Evolutionary conservation across 495 filamentous ascomycete genomes (phyloP), one percentile per base, ranked within the genome.

Genomic region (Penicillium parvum): DNA sequence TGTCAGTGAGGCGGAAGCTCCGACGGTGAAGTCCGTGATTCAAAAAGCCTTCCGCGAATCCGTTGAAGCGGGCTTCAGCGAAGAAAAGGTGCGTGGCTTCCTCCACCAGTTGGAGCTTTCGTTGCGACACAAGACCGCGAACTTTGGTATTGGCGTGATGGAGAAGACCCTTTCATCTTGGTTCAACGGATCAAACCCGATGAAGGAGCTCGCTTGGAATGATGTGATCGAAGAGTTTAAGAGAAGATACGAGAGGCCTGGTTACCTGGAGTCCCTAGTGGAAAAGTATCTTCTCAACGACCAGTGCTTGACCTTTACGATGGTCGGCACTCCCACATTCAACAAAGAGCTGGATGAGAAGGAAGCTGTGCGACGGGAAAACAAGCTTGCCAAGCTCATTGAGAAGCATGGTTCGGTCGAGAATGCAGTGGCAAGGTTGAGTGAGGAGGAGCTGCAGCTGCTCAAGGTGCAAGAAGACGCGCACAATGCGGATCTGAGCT

Each of bases 161-260:
- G 85, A 95, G 51, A 76, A 89, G 32, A 72, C 95, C 40, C 85
- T 92, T 40, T 83, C 88, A 3, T 81, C 82, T 19, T 98, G 92
- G 92, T 96, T 97, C 63, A 92, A 92, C 43, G 92, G 92, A 10
- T 76, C 88, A 9, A 87, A 96, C 62, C 94, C 92, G 7, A 90
- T 98, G 63, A 81, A 92, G 44, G 79, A 86, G 16, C 68, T 98
- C 38, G 83, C 86, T 4, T 96, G 89, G 88, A 86, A 95, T 54
- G 84, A 90, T 27, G 89, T 85, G 2, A 78, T 96, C 15, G 65
- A 79, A 22, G 81, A 82, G 9, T 97, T 97, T 64, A 84, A 95
- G 63, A 65, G 66, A 4, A 72, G 79, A 53, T 83, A 84, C 48
- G 76, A 76, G 14, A 70, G 85, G 58, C 81, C 81, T 9, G 75